Conservation (phyloP, 2,329 filamentous ascomycete genomes). For the Pseudogymnoascus sp. region DNA sequence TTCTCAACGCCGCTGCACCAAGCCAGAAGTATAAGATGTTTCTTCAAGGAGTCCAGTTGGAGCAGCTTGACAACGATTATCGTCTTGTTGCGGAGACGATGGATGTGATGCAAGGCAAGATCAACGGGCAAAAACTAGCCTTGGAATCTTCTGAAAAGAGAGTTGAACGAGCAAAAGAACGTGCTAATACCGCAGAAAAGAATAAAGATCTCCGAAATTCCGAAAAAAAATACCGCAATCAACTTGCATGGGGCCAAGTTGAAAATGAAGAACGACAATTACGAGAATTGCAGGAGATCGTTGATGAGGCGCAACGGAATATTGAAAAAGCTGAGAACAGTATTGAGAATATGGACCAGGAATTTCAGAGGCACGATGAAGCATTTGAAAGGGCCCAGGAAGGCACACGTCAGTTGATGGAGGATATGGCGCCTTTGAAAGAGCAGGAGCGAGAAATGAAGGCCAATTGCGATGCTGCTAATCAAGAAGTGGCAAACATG, state of each 20-base stretch:
- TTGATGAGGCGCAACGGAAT: conserved; percentile 27
- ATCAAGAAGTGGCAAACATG: conserved; percentile 43
- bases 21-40: conserved; percentile 94
- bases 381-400: conserved; percentile 29
- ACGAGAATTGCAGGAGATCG: conserved; percentile 31
- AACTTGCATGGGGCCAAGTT: conserved; percentile 84
- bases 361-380: conserved; percentile 25
- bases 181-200: conserved; percentile 56
- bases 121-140: conserved; percentile 53
- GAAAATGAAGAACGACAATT: conserved; percentile 59
- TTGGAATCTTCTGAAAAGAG: conserved; percentile 50
- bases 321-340: conserved; percentile 32
- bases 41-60: conserved; percentile 84
- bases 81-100: conserved; percentile 70
- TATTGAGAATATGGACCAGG: conserved; percentile 42
- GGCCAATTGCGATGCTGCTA: conserved; percentile 43
- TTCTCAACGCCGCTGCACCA: conserved; percentile 75
- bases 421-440: conserved; percentile 33
- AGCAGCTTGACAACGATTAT: conserved; percentile 88
- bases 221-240: conserved; percentile 48
- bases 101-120: conserved; percentile 59
- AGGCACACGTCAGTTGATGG: conserved; percentile 12
- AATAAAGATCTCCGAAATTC: conserved; percentile 56
- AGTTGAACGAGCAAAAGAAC: conserved; percentile 52
- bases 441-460: conserved; percentile 41